Percentiles rank a stretch among this genome's conserved stretches.
Conservation (phyloP, 768 basidiomycete species). For the Dictyophora rubrovolvata region DNA sequence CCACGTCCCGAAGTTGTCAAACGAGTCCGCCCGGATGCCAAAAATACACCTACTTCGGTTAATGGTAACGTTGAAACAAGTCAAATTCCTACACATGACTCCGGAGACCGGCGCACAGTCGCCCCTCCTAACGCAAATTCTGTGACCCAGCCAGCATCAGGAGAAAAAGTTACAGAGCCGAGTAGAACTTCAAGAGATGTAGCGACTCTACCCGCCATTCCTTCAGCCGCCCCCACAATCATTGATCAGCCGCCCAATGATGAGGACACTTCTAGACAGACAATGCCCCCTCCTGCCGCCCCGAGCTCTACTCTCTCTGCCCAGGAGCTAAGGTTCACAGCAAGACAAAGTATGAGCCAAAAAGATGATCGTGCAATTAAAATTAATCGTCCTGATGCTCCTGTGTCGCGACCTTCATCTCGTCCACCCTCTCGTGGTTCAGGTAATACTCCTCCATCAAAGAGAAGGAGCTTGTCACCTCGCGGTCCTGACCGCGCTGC, state of each 20-base stretch:
- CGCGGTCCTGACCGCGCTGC: slow-evolving; percentile 18
- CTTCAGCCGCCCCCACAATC: not conserved
- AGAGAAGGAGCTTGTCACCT: slow-evolving; percentile 53
- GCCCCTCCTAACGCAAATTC: not conserved
- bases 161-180: slow-evolving; percentile 5
- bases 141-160: not conserved
- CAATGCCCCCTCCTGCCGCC: slow-evolving; percentile 68
- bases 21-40: slow-evolving; percentile 27
- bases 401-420: slow-evolving; percentile 35
- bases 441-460: slow-evolving; percentile 31
- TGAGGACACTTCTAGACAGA: slow-evolving; percentile 25
- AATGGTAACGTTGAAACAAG: not conserved
- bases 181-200: slow-evolving; percentile 24
- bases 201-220: not conserved
- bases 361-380: slow-evolving; percentile 30
- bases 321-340: slow-evolving; percentile 72
- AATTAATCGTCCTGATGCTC: slow-evolving; percentile 15
- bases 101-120: not conserved
- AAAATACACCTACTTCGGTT: slow-evolving; percentile 1
- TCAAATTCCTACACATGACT: not conserved
- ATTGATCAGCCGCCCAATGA: slow-evolving; percentile 14
- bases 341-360: slow-evolving; percentile 49
- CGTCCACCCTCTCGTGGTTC: slow-evolving; percentile 28
- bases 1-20: slow-evolving; percentile 76
- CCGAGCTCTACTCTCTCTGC: slow-evolving; percentile 74